Percentiles rank a stretch among this genome's conserved stretches.
Conservation (phyloP, 225 moss, liverwort and hornwort species). For the Marchantia polymorpha region DNA sequence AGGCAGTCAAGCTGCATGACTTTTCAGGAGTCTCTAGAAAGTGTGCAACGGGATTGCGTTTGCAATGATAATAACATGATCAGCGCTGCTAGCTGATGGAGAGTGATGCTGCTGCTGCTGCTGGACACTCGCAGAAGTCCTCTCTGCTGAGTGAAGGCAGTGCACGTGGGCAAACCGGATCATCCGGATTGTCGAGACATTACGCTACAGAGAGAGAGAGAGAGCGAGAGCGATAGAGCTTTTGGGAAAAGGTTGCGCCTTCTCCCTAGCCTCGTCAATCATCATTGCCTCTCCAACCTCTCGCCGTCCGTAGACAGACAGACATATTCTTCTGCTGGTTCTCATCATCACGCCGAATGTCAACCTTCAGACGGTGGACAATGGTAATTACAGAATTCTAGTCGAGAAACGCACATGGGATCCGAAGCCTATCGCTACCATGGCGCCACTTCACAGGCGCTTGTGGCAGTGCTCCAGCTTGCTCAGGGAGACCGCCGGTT, state of each 20-base stretch:
- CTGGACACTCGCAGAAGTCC: not conserved
- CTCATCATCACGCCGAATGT: not conserved
- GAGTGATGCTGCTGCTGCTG: not conserved
- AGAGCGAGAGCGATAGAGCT: too few species aligned
- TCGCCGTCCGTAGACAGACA: not conserved
- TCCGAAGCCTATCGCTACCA: not conserved
- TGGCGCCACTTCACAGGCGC: not conserved
- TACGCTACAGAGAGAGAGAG: not conserved
- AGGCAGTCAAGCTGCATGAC: not conserved
- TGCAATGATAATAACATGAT: too few species aligned
- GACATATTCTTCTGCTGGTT: not conserved
- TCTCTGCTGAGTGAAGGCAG: not conserved
- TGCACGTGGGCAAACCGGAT: not conserved
- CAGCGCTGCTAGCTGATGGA: not conserved
- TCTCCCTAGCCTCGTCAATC: not conserved
- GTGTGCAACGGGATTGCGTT: not conserved
- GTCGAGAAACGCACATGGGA: constrained; percentile 2
- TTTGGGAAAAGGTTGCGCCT: too few species aligned
- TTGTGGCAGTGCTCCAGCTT: not conserved
- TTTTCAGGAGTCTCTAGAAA: not conserved
- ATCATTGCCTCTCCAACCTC: not conserved
- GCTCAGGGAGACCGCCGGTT: not conserved
- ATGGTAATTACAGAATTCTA: not conserved
- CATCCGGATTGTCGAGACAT: not conserved
- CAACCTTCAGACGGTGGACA: not conserved